Evolutionary conservation across 805 yeast genomes (phyloP), one percentile per base, ranked within the genome.

Genomic region (Henningerozyma blattae): DNA sequence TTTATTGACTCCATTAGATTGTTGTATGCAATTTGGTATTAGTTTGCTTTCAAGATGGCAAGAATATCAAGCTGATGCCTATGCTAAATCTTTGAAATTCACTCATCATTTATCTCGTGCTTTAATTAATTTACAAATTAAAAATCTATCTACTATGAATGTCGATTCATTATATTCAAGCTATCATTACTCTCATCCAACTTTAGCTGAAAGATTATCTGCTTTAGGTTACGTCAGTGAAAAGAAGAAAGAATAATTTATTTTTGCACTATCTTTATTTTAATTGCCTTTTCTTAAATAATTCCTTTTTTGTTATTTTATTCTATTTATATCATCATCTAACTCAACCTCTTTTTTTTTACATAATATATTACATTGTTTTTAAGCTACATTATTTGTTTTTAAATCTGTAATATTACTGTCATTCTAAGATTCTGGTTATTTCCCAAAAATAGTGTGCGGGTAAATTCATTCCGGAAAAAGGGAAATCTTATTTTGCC

Each of bases 21-120:
- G 82, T 41, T 54, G 73, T 16, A 56, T 80, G 52, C 71, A 75
- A 40, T 85, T 85, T 46, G 60, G 62, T 15, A 69, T 72, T 68
- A 80, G 84, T 54, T 58, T 75, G 33, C 55, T 86, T 38, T 74
- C 87, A 6, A 82, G 99, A 70, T 72, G 75, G 45, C 81, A 80
- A 47, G 99, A 91, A 62, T 91, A 77, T 51, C 85, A 91, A 61
- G 97, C 99, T 14, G 98, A 89, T 56, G 75, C 68, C 41, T 86
- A 70, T 54, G 95, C 97, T 14, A 76, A 75, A 36, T 64, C 68
- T 32, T 70, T 75, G 45, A 94, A 94, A 18, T 77, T 76, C 53
- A 67, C 81, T 7, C 64, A 68, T 22, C 75, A 75, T 33, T 70
- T 91, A 53, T 71, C 80, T 33, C 64, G 63, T 34, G 77, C 95